These are phyloP conservation scores for Achaetomiella virescens DNA, from an alignment of 495 filamentous ascomycete species.

Conservation along the genomic window DNA sequence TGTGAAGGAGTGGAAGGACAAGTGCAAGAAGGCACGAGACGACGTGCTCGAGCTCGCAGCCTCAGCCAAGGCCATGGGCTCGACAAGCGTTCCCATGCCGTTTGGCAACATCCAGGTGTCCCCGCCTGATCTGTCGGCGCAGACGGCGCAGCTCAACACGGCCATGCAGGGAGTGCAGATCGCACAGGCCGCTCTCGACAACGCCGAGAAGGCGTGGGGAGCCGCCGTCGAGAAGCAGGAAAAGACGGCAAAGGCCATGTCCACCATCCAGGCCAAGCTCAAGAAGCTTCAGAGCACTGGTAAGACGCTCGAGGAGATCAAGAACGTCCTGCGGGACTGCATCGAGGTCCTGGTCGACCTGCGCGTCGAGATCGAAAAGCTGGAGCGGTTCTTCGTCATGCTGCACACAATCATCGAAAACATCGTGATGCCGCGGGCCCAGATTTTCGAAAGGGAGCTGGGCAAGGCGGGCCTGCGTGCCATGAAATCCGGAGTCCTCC, in stretches of 20 bases:
- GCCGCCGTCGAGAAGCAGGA: not conserved
- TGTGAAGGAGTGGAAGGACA: not conserved
- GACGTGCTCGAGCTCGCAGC: too few species aligned
- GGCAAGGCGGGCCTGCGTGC: too few species aligned
- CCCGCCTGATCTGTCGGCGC: not conserved
- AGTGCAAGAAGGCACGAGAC: too few species aligned
- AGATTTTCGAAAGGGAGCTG: not conserved
- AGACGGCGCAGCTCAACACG: not conserved
- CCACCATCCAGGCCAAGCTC: not conserved
- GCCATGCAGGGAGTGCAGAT: not conserved
- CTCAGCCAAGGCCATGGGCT: not conserved
- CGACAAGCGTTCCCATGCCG: not conserved
- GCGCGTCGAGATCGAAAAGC: not conserved
- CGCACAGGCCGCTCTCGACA: not conserved
- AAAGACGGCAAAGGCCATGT: not conserved
- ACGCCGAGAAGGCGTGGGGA: not conserved
- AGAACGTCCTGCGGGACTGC: not conserved
- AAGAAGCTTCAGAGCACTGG: not conserved
- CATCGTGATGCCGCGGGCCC: not conserved
- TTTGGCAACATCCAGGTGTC: not conserved
- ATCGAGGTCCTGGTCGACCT: not conserved
- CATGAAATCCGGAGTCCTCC: too few species aligned
- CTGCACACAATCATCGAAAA: conserved; percentile 1
- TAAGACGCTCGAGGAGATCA: conserved; percentile 4
- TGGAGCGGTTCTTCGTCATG: conserved; percentile 2